Evolutionary conservation across 805 yeast species (phyloP), one percentile per base, ranked within the genome.

Genomic region (Ogataea dorogensis): DNA sequence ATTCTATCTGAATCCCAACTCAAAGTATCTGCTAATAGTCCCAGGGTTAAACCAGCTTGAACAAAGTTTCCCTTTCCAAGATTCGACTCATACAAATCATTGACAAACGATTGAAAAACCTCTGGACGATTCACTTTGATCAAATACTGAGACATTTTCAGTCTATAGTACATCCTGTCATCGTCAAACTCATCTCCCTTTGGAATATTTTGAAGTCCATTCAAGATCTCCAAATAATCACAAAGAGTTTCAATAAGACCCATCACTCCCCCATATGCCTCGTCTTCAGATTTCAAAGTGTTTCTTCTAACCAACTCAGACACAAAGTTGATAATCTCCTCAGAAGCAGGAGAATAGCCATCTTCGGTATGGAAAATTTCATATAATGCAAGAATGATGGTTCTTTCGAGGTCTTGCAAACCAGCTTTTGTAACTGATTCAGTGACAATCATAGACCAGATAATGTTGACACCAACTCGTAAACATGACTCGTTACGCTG

Each of bases 11-110:
- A 77, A 44, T 74, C 74, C 96, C 96, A 87, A 6, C 69, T 65
- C 57, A 79, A 84, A 2, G 91, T 81, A 15, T 80, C 70, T 0
- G 95, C 93, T 48, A 87, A 68, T 39, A 86, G 67, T 54, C 83
- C 88, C 50, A 86, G 68, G 49, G 88, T 76, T 44, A 87, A 69
- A 3, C 91, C 96, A 6, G 94, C 95, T 63, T 87, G 95, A 20
- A 82, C 80, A 53, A 58, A 75, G 53, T 86, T 86, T 16, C 65
- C 66, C 58, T 78, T 81, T 14, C 58, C 50, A 32, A 81, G 40
- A 50, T 83, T 79, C 43, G 71, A 75, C 46, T 79, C 81, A 51
- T 75, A 84, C 74, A 87, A 73, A 38, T 79, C 82, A 60, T 79
- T 76, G 45, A 87, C 75, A 55, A 85, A 82, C n/a, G 84, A 74